Evolutionary conservation across 768 basidiomycete genomes (phyloP).

Genomic region (Tylopilus felleus): DNA sequence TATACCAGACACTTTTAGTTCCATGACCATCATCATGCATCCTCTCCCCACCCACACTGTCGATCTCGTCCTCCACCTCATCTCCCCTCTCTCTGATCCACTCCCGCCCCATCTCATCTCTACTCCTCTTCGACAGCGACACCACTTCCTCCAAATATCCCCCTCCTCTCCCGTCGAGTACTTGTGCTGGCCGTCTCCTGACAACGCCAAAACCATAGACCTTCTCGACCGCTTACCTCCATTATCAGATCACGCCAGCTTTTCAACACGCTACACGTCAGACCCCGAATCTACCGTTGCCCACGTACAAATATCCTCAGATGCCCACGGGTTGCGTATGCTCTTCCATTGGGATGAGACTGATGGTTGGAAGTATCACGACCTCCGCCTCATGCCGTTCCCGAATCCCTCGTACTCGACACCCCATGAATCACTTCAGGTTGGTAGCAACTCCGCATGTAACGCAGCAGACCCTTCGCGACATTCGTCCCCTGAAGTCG

Average conservation of each 20-base stretch:
- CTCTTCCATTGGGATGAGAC: slow-evolving; percentile 64
- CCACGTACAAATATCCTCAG: slow-evolving; percentile 48
- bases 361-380: slow-evolving; percentile 67
- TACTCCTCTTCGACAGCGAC: slow-evolving; percentile 55
- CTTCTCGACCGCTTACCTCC: slow-evolving; percentile 42
- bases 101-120: slow-evolving; percentile 65
- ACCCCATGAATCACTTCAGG: slow-evolving; percentile 27
- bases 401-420: slow-evolving; percentile 40
- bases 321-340: slow-evolving; percentile 45
- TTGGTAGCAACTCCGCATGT: slow-evolving; percentile 23
- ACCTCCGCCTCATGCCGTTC: slow-evolving; percentile 67
- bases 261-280: slow-evolving; percentile 37
- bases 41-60: slow-evolving; percentile 38
- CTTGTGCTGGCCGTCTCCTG: slow-evolving; percentile 61
- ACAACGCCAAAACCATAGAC: slow-evolving; percentile 34
- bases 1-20: neutral
- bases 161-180: slow-evolving; percentile 52
- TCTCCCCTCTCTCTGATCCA: slow-evolving; percentile 47
- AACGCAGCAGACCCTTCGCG: neutral
- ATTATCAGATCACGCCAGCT: slow-evolving; percentile 28
- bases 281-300: slow-evolving; percentile 55
- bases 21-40: slow-evolving; percentile 26
- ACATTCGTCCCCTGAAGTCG: neutral
- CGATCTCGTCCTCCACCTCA: slow-evolving; percentile 52
- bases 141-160: slow-evolving; percentile 57